These are phyloP conservation scores for Agaricus blazei DNA, from an alignment of 768 basidiomycete genomes.

Conservation along the genomic window DNA sequence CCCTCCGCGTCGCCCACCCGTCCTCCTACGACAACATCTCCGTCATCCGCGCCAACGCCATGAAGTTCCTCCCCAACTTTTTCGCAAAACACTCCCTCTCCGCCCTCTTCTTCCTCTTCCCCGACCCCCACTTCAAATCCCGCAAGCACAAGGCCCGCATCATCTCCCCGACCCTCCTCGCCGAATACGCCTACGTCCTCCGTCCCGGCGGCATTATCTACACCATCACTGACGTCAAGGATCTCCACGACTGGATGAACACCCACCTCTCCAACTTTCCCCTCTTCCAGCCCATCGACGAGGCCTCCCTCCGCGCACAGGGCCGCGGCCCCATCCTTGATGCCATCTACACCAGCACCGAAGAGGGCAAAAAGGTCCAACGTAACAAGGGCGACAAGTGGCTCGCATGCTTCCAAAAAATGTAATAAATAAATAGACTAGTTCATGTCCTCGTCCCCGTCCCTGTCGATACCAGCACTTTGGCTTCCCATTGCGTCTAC, in stretches of 20 bases:
- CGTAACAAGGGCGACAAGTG: slow-evolving; percentile 88
- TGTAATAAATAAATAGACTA: slow-evolving; percentile 23
- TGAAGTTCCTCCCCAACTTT: slow-evolving; percentile 98
- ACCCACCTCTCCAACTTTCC: slow-evolving; percentile 85
- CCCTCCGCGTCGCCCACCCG: slow-evolving; percentile 64
- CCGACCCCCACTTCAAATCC: slow-evolving; percentile 97
- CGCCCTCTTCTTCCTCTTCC: slow-evolving; percentile 96
- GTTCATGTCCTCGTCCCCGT: slow-evolving; percentile 34
- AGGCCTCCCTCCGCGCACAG: slow-evolving; percentile 67
- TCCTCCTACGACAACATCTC: slow-evolving; percentile 80
- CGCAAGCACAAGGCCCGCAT: slow-evolving; percentile 99
- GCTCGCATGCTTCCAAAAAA: slow-evolving; percentile 84
- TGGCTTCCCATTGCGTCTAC: slow-evolving; percentile 31
- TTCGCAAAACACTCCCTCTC: slow-evolving; percentile 87
- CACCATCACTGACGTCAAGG: slow-evolving; percentile 95
- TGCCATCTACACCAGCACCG: slow-evolving; percentile 79
- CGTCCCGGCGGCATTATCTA: slow-evolving; percentile 93
- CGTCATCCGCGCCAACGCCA: slow-evolving; percentile 92
- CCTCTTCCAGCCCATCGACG: slow-evolving; percentile 75
- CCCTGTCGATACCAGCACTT: slow-evolving; percentile 23
- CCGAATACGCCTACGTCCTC: slow-evolving; percentile 94
- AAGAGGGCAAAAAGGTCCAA: slow-evolving; percentile 96
- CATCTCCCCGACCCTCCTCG: slow-evolving; percentile 94
- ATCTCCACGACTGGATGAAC: slow-evolving; percentile 95
- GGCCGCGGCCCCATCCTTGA: slow-evolving; percentile 78